These are phyloP conservation scores for Francoa sonchifolia DNA, from an alignment of 441 rosid genomes.

Conservation along the genomic window DNA sequence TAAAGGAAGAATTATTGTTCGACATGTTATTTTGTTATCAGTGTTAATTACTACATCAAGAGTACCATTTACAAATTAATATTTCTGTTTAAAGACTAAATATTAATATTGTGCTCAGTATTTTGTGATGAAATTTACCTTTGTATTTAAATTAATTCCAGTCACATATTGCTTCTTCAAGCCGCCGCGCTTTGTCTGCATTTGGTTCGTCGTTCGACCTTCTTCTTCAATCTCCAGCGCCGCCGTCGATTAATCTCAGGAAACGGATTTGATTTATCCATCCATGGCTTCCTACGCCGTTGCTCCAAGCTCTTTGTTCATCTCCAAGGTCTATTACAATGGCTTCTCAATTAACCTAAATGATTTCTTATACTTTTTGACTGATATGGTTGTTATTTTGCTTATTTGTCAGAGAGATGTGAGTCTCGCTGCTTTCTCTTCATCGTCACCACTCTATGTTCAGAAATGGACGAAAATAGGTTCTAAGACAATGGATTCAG, in stretches of 20 bases:
- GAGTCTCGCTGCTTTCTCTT: conserved; percentile 31
- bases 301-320: conserved; percentile 29
- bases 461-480: conserved; percentile 42
- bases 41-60: background rate
- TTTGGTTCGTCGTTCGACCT: no score
- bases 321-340: conserved; percentile 13
- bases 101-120: conserved; percentile 1
- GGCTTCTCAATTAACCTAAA: background rate
- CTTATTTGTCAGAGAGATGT: conserved; percentile 32
- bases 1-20: conserved; percentile 1
- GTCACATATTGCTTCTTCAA: no score
- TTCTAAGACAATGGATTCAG: conserved; percentile 51
- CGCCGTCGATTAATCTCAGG: no score
- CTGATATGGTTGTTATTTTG: background rate
- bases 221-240: no score
- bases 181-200: no score
- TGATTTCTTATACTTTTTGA: background rate
- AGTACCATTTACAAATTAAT: conserved; percentile 3
- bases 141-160: background rate
- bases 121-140: background rate
- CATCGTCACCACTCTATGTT: conserved; percentile 31
- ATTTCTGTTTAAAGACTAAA: conserved; percentile 5
- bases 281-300: conserved; percentile 55
- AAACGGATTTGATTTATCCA: no score
- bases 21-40: background rate